These are phyloP conservation scores for Neospermospora avenae DNA, from an alignment of 2,329 filamentous ascomycete genomes.

Conservation along the genomic window DNA sequence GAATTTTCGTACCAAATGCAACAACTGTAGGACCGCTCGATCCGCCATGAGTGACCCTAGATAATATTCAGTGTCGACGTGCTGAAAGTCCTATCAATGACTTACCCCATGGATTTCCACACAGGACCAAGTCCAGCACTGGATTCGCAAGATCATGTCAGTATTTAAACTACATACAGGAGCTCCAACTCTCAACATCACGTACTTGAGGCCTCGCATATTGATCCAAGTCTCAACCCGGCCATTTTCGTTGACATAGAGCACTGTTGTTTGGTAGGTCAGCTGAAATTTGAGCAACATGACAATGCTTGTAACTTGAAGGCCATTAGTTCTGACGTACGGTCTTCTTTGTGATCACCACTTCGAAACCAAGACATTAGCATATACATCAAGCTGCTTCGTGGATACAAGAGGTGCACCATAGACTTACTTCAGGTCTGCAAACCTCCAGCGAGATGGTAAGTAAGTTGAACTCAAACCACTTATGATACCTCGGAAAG, in stretches of 20 bases:
- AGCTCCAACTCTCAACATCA: background rate
- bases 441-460: constrained; percentile 6
- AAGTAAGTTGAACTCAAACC: background rate
- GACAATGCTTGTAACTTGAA: background rate
- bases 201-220: background rate
- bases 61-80: background rate
- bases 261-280: background rate
- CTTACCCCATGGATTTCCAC: constrained; percentile 3
- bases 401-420: background rate
- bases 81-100: background rate
- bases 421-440: constrained; percentile 6
- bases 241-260: constrained; percentile 6
- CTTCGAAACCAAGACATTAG: background rate
- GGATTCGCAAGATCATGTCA: background rate
- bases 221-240: constrained; percentile 6
- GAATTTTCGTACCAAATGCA: background rate
- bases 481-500: background rate
- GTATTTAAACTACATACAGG: background rate
- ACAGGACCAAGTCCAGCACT: constrained; percentile 6
- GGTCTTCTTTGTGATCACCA: constrained; percentile 8
- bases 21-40: background rate
- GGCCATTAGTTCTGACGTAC: background rate
- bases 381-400: background rate
- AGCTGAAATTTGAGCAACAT: background rate
- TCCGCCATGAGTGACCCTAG: constrained; percentile 5